phyloP scores from a whole-genome alignment of 495 filamentous ascomycete genomes.

The Hypomontagnella submonticulosa region DNA sequence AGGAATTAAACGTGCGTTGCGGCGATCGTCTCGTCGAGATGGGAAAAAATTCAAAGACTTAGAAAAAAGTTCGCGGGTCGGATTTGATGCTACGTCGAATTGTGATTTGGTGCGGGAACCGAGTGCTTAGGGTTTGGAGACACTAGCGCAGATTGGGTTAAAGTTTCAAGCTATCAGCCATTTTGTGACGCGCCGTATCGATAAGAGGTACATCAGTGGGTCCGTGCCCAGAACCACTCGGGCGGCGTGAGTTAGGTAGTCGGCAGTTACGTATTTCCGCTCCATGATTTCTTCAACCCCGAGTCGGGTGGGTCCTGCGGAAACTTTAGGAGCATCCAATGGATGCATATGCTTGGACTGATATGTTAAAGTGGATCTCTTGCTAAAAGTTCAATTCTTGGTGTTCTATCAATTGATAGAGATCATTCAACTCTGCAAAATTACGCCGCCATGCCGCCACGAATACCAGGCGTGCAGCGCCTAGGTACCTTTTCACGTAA shows the following conservation, averaged over 20 bases:
- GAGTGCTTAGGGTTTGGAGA: slow-evolving; percentile 38
- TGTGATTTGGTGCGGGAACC: slow-evolving; percentile 46
- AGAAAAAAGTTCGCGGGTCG: slow-evolving; percentile 44
- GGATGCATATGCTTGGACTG: slow-evolving; percentile 2
- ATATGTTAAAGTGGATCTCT: slow-evolving; percentile 28
- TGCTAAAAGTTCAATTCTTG: slow-evolving; percentile 36
- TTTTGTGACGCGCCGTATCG: not conserved
- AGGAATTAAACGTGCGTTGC: slow-evolving; percentile 57
- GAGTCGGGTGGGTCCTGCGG: too few relatives aligned
- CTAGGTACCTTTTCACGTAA: slow-evolving; percentile 72
- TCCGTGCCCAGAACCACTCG: not conserved
- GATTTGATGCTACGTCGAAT: slow-evolving; percentile 38
- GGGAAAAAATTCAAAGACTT: slow-evolving; percentile 22
- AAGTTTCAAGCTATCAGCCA: not conserved
- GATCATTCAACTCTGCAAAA: slow-evolving; percentile 22
- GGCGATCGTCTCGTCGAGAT: slow-evolving; percentile 48
- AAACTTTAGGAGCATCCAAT: too few relatives aligned
- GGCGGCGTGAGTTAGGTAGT: too few relatives aligned
- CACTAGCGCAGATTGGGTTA: slow-evolving; percentile 33
- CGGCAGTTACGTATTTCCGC: slow-evolving; percentile 3
- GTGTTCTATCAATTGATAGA: slow-evolving; percentile 2
- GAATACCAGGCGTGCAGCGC: slow-evolving; percentile 72
- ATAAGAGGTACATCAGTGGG: slow-evolving; percentile 5
- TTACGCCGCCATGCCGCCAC: slow-evolving; percentile 74
- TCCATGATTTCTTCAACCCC: slow-evolving; percentile 17